Conservation (phyloP, 2,329 filamentous ascomycete genomes). For the Allantophomopsis lycopodina region DNA sequence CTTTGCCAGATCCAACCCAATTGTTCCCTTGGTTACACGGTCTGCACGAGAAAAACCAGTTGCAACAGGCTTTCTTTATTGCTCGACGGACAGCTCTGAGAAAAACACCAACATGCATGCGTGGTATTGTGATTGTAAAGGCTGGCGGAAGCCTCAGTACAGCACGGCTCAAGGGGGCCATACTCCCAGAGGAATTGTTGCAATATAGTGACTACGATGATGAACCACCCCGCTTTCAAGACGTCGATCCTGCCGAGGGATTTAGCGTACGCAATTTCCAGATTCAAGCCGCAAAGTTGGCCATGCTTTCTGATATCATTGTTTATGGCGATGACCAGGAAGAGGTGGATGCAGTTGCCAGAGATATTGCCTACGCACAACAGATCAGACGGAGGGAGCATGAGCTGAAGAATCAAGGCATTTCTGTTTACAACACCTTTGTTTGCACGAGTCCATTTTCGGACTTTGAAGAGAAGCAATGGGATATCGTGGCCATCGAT, state of each 20-base stretch:
- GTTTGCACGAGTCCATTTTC: conserved; percentile 50
- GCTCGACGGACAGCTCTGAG: conserved; percentile 59
- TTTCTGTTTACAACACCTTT: conserved; percentile 75
- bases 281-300: conserved; percentile 82
- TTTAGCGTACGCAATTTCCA: conserved; percentile 97
- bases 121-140: conserved; percentile 77
- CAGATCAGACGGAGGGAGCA: conserved; percentile 56
- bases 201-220: conserved; percentile 14
- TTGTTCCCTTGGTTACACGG: conserved; percentile 97
- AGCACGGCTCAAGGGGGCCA: conserved; percentile 74
- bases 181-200: conserved; percentile 71
- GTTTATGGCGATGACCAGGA: conserved; percentile 69
- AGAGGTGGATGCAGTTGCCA: conserved; percentile 47
- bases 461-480: conserved; percentile 56
- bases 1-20: conserved; percentile 68
- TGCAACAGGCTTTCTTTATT: conserved; percentile 83
- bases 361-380: conserved; percentile 64
- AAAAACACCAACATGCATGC: conserved; percentile 61
- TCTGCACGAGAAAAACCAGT: conserved; percentile 73
- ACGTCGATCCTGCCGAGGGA: conserved; percentile 75
- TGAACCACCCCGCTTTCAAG: conserved; percentile 48
- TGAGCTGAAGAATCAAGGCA: conserved; percentile 34
- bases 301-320: conserved; percentile 80
- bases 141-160: conserved; percentile 65
- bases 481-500: conserved; percentile 63